These are phyloP conservation scores for Sideroxylon spinosum DNA, from an alignment of 179 eudicot species.

Conservation along the genomic window DNA sequence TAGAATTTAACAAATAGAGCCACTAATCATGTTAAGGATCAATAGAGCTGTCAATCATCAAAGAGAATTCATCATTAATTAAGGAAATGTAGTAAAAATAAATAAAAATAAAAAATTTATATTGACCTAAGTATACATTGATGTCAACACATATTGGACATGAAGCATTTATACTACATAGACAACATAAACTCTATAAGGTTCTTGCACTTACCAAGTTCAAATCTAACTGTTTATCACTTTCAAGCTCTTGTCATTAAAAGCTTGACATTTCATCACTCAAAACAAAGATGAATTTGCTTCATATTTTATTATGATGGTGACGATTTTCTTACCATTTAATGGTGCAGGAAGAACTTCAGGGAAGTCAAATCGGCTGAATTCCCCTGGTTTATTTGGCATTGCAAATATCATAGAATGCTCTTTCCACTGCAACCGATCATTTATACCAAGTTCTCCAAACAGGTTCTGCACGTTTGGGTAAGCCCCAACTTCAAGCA, in stretches of 20 bases:
- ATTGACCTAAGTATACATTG: background rate
- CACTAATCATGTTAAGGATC: background rate
- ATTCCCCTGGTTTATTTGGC: constrained; percentile 97
- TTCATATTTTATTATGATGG: background rate
- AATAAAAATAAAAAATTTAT: background rate
- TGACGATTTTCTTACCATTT: constrained; percentile 48
- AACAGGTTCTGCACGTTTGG: constrained; percentile 96
- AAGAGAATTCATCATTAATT: background rate
- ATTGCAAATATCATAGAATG: constrained; percentile 99
- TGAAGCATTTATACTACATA: background rate
- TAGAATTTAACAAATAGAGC: background rate
- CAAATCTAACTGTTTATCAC: background rate
- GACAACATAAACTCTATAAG: background rate
- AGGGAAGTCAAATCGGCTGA: constrained; percentile 94
- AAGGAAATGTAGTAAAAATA: background rate
- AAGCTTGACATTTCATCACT: background rate
- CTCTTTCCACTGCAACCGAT: constrained; percentile 98
- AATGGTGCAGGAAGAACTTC: constrained; percentile 92
- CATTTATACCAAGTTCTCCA: constrained; percentile 91
- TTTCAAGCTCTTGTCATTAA: background rate
- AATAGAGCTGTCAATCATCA: background rate
- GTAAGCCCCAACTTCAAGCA: constrained; percentile 92
- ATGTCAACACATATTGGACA: background rate
- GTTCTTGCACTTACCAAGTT: constrained; percentile 9
- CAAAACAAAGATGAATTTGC: background rate